Base-by-base conservation (phyloP, 2,329 filamentous ascomycete species). In the Colletotrichum salicis region DNA sequence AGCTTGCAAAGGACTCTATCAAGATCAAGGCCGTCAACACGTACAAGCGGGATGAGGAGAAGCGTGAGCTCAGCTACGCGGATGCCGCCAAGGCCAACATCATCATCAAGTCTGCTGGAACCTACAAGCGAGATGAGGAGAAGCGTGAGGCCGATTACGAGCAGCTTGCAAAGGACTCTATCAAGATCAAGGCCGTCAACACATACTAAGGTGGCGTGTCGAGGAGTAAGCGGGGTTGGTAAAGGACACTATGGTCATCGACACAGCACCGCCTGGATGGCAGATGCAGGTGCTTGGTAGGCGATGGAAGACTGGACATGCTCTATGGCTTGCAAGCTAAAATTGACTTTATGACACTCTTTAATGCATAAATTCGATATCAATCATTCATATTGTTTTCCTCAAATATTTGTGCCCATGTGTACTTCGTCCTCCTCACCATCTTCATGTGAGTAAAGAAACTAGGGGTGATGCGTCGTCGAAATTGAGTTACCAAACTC, bases 121-220 rank as follows among this genome's bases (percentile, higher is more conserved):
- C 52, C 11, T 64, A 64, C 37, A 68, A 63, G 58, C 35, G 65
- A 11, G 64, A 62, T 1, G 64, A 48, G 12, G 64, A 67, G 45
- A 61, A 67, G 64, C 13, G 45, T 6, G 58, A 27, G 5, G 45
- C 60, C 12, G 54, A 65, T 6, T 65, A 65, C 13, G 63, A 54
- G n/a, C 4, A 65, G 11, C 19, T 63, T 5, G 64, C 64, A 2
- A 67, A 62, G 45, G 45, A 41, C 4, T 52, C 13, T 12, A 67
- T 67, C n/a, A 31, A 54, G 7, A 67, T 67, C 24, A 67, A 68
- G 65, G 64, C 48, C 35, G 48, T 51, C 11, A 51, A 29, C 24
- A 54, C 51, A 10, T 54, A 54, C 51, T 29, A 29, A 29, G 27
- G 4, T 29, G 5, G 27, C 27, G 27, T 29, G 27, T 29, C 19